A percentile compares a stretch with the other conserved stretches of the same genome.
Evolutionary conservation across 1,284 basidiomycete species (phyloP).

Genomic region (Cutaneotrichosporon cyanovorans): DNA sequence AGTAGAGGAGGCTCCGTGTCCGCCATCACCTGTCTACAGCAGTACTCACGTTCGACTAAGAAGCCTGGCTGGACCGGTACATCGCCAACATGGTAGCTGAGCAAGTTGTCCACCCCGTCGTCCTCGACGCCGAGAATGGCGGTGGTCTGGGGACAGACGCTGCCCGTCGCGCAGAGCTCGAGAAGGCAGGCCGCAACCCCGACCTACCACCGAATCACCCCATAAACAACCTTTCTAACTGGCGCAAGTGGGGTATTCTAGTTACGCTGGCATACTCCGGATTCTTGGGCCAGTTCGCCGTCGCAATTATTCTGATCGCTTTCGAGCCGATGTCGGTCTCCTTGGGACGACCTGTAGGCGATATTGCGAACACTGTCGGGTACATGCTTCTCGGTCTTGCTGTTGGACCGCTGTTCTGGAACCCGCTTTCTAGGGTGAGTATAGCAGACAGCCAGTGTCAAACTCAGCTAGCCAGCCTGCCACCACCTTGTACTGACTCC

Average conservation of each 20-base stretch:
- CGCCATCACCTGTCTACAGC: no score
- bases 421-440: constrained; percentile 16
- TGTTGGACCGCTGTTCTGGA: constrained; percentile 39
- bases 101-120: no score
- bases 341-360: constrained; percentile 17
- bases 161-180: no score
- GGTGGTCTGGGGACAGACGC: no score
- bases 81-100: no score
- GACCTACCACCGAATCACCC: constrained; percentile 25
- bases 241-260: constrained; percentile 36
- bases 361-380: constrained; percentile 40
- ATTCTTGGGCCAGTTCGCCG: constrained; percentile 33
- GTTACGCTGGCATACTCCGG: constrained; percentile 24
- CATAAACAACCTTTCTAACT: constrained; percentile 26
- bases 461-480: no score
- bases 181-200: constrained; percentile 5
- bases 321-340: not conserved
- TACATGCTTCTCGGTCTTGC: constrained; percentile 43
- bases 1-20: no score
- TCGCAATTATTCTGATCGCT: constrained; percentile 5
- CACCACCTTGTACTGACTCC: not conserved
- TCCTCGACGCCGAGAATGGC: no score
- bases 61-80: no score
- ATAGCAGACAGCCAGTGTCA: no score
- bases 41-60: no score